These are phyloP conservation scores for Copromyces sp. DNA, from an alignment of 495 filamentous ascomycete species.

Conservation along the genomic window DNA sequence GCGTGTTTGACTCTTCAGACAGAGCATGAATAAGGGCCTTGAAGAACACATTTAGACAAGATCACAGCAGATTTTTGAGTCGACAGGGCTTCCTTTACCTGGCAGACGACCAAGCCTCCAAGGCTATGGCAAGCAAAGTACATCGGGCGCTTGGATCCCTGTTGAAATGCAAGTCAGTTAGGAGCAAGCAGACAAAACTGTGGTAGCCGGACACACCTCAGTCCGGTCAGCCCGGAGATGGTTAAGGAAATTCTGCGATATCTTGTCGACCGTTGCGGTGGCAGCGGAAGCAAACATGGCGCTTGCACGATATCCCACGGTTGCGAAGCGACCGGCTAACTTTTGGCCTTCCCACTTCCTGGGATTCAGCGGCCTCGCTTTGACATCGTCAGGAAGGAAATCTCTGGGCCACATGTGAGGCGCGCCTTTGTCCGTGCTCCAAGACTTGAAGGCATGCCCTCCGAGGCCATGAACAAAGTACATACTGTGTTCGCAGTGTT, in stretches of 20 bases:
- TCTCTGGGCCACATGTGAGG: conserved; percentile 11
- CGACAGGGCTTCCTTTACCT: neutral
- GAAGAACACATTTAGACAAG: neutral
- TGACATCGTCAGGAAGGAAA: conserved; percentile 5
- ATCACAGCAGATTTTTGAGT: neutral
- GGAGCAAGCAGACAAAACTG: neutral
- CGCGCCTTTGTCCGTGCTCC: conserved; percentile 6
- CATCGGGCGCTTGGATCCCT: conserved; percentile 7
- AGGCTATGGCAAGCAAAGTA: conserved; percentile 14
- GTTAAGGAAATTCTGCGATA: conserved; percentile 7
- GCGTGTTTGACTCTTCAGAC: neutral
- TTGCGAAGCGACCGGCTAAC: conserved; percentile 6
- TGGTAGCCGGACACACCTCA: neutral
- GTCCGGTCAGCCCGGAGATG: conserved; percentile 2
- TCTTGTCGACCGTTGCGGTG: conserved; percentile 7
- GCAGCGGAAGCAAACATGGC: neutral
- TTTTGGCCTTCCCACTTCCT: neutral
- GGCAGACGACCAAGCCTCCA: conserved; percentile 8
- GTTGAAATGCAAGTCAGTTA: neutral
- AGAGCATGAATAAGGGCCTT: conserved; percentile 8
- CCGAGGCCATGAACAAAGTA: conserved; percentile 14
- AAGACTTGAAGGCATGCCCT: conserved; percentile 10
- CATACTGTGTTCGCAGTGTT: neutral
- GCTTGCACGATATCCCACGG: conserved; percentile 6
- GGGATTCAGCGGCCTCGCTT: conserved; percentile 1